Base-by-base conservation (phyloP, 139 green algal species). In the Deuterostichococcus epilithicus region DNA sequence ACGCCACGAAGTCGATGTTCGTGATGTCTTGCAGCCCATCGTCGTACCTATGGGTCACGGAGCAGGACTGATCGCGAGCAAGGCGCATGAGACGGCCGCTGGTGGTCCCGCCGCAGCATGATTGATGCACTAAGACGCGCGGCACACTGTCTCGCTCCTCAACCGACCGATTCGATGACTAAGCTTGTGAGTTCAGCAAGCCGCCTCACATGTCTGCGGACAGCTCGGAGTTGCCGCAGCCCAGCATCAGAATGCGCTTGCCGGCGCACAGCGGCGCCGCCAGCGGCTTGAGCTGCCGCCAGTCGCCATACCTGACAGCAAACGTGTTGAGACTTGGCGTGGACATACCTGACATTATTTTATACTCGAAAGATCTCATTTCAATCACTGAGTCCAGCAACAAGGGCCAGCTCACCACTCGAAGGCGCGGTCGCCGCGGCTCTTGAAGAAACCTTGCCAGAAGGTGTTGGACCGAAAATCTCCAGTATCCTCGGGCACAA, bases 161-260 rank as follows among this genome's bases (percentile, higher is more conserved):
- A n/a, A n/a, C n/a, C n/a, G n/a, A n/a, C n/a, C n/a, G n/a, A n/a
- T n/a, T n/a, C n/a, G n/a, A n/a, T n/a, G 13, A 52, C 42, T 52
- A 8, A 52, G 8, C 42, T 8, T 52, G 26, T 47, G 35, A 30
- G 35, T 30, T 52, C 30, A 71, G 0, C 26, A 65, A 52, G 30
- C 70, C 1, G 26, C 6, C 71, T 66, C 70, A 87, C 84, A 91
- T 72, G n/a, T 86, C 33, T 3, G 82, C 82, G 6, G 84, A 90
- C 30, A 92, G 81, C 5, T 86, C 81, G 3, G 84, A 90, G 72
- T 92, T 92, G 39, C 87, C 87, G 66, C 87, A 92, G 0, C 87
- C 87, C n/a, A 78, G 34, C 58, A 88, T 75, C 0, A 90, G 45
- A 5, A 87, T 76, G 32, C 34, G 25, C 30, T 73, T 75, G 38